A percentile compares a stretch with the other conserved stretches of the same genome.
These are phyloP conservation scores for Eucalyptus marginata DNA, from an alignment of 345 rosid species.

Conservation along the genomic window DNA sequence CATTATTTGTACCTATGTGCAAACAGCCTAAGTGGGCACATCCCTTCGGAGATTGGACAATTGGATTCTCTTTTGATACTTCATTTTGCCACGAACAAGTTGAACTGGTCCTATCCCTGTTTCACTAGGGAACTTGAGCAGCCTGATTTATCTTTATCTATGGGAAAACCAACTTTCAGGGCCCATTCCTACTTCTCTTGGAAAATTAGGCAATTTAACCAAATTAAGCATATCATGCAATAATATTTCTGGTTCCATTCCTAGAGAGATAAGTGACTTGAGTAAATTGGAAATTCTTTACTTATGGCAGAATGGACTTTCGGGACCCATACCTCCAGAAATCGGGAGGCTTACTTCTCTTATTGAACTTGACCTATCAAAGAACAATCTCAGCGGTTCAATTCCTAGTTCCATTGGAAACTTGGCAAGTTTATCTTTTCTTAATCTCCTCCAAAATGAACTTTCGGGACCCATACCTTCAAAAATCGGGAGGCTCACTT, in stretches of 20 bases:
- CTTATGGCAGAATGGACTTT: neutral
- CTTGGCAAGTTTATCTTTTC: neutral
- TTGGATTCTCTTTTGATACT: neutral
- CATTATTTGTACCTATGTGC: neutral
- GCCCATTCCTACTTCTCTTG: neutral
- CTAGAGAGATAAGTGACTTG: neutral
- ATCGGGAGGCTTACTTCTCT: neutral
- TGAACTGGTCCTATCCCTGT: neutral
- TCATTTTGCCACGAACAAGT: neutral
- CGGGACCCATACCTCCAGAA: neutral
- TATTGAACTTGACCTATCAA: neutral
- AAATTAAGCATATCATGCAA: rapidly evolving
- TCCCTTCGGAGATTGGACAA: neutral
- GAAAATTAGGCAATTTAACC: neutral
- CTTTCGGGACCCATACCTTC: neutral
- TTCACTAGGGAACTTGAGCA: neutral
- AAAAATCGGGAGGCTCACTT: neutral
- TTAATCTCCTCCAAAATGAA: neutral
- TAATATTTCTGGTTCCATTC: neutral
- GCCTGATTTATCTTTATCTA: neutral
- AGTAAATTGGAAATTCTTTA: neutral
- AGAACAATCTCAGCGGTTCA: rapidly evolving
- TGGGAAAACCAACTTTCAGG: neutral
- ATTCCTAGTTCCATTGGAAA: neutral
- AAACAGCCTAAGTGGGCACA: neutral